Conservation (phyloP, 2,329 filamentous ascomycete genomes). For the Apiospora saccharicola region DNA sequence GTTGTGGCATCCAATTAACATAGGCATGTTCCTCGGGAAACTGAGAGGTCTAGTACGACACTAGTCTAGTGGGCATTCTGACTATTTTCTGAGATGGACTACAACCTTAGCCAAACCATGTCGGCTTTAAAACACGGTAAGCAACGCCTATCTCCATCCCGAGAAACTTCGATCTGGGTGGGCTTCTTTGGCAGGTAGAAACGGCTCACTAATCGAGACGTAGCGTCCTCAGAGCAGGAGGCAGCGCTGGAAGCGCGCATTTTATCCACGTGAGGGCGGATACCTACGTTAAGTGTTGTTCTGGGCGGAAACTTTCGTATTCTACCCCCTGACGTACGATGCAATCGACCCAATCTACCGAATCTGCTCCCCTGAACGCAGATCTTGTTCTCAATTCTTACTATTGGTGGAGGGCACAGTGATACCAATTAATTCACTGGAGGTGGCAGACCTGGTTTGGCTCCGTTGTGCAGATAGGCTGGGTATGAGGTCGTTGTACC, state of each 20-base stretch:
- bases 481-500: not conserved
- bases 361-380: not conserved
- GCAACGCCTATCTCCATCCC: not conserved
- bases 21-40: not conserved
- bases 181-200: no score
- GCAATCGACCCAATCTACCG: not conserved
- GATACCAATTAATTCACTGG: constrained; percentile 16
- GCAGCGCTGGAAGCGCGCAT: not conserved
- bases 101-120: not conserved
- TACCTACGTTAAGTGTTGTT: no score
- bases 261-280: not conserved
- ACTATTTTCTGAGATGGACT: not conserved
- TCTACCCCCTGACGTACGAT: not conserved
- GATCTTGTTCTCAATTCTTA: not conserved
- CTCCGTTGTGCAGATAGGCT: not conserved
- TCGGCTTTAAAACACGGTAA: not conserved
- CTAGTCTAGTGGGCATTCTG: not conserved
- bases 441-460: not conserved
- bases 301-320: not conserved
- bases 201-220: not conserved
- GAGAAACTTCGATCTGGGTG: not conserved
- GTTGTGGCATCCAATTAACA: constrained; percentile 2
- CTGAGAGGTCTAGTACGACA: constrained; percentile 11
- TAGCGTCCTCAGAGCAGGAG: not conserved
- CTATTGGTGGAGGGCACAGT: not conserved